Conservation (phyloP, 805 yeast species). For the Zygoascus flipseniorum region DNA sequence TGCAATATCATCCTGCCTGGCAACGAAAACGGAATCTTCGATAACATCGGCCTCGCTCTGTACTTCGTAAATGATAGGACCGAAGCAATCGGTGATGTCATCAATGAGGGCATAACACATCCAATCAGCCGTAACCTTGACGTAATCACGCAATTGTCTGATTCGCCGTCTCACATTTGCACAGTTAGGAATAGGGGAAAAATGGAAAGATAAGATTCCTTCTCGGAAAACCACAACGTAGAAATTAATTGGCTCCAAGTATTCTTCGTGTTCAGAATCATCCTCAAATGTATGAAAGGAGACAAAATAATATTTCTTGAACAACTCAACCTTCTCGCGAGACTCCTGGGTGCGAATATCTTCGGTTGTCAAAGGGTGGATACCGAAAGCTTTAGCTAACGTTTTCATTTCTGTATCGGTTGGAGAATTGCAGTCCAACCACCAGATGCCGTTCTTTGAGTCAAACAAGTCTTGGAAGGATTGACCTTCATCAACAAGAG, state of each 20-base stretch:
- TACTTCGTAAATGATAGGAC: slow-evolving; percentile 49
- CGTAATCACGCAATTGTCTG: slow-evolving; percentile 54
- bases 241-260: slow-evolving; percentile 53
- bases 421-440: slow-evolving; percentile 92
- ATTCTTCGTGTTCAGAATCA: slow-evolving; percentile 74
- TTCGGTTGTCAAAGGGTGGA: slow-evolving; percentile 96
- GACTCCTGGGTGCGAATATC: slow-evolving; percentile 95
- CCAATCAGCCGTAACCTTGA: slow-evolving; percentile 56
- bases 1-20: slow-evolving; percentile 65
- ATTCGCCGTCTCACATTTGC: slow-evolving; percentile 57
- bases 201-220: slow-evolving; percentile 54
- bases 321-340: slow-evolving; percentile 93
- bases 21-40: slow-evolving; percentile 76
- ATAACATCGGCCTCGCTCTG: slow-evolving; percentile 58
- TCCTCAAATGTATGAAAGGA: slow-evolving; percentile 95
- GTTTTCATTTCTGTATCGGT: slow-evolving; percentile 92
- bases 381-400: slow-evolving; percentile 86
- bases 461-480: slow-evolving; percentile 62
- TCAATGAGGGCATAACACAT: slow-evolving; percentile 57
- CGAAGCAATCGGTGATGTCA: slow-evolving; percentile 58
- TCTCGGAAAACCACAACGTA: slow-evolving; percentile 54
- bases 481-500: slow-evolving; percentile 52
- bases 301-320: slow-evolving; percentile 83
- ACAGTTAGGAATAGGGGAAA: slow-evolving; percentile 48
- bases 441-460: slow-evolving; percentile 77